Base-by-base conservation (phyloP, 805 yeast genomes). In the Lipomyces spencermartinsiae region DNA sequence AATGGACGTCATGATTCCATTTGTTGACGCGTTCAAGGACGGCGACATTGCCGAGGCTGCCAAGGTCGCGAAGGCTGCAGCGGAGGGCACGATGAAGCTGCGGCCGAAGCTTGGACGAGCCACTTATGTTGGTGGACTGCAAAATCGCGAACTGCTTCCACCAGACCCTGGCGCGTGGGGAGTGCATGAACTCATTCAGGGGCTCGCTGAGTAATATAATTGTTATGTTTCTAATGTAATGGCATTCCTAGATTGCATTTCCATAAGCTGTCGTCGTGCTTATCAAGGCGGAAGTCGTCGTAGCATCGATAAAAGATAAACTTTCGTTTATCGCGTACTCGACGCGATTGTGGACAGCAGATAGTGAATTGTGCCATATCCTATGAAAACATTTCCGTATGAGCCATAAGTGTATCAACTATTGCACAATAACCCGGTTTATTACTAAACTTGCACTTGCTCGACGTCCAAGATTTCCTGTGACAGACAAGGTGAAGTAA, bases 151-250 rank as follows among this genome's bases (percentile, higher is more conserved):
- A n/a, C 25, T 54, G 6, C 35, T 51, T 9, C 79, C 92, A 37
- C 96, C 97, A 0, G 98, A 93, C 74, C 97, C 98, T 3, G 97
- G 98, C 71, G 97, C 97, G 1, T 86, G 91, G 68, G 97, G 97
- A 2, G 80, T 93, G 29, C 89, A 87, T 53, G 90, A 85, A n/a
- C 76, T 86, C 8, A 75, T 86, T 34, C 80, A 84, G 68, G 89
- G 88, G 0, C 63, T 76, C 33, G 43, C 64, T n/a, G 64, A 14
- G 35, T 25, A 37, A 14, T 31, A 12, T n/a, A n/a, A n/a, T n/a
- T n/a, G n/a, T n/a, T n/a, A 22, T 3, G 16, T 12, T 12, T 57
- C 10, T 57, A 2, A 39, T 22, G 60, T 29, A 25, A 12, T 53
- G 56, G 8, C 14, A 10, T 53, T 35, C 14, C 16, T 35, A 12